Evolutionary conservation across 805 yeast genomes (phyloP).

Genomic region (Candida sithepensis): DNA sequence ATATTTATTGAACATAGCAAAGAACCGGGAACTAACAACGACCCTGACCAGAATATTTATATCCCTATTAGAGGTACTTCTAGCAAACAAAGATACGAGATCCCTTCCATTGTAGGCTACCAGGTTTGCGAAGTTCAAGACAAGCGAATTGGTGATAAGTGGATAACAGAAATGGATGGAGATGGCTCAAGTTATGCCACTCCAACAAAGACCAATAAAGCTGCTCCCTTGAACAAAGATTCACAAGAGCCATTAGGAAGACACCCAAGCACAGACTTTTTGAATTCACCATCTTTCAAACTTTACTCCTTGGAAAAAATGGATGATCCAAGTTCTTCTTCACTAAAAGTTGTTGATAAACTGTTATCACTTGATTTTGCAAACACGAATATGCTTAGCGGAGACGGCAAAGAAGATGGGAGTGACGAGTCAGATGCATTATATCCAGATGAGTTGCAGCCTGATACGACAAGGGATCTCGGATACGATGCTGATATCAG

Average conservation of each 20-base stretch:
- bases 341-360: background rate
- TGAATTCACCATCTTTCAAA: background rate
- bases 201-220: background rate
- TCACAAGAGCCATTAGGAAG: background rate
- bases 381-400: background rate
- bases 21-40: background rate
- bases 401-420: background rate
- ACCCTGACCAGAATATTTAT: too few species aligned
- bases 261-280: background rate
- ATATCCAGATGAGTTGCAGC: background rate
- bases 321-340: background rate
- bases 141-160: background rate
- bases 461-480: background rate
- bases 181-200: background rate
- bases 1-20: background rate
- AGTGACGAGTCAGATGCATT: background rate
- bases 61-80: too few species aligned
- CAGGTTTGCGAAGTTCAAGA: background rate
- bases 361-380: background rate
- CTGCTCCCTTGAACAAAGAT: background rate
- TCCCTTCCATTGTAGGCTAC: background rate
- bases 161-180: background rate
- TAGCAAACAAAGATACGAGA: background rate
- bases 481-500: background rate
- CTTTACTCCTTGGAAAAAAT: background rate